Conservation (phyloP, 805 yeast species). For the Cyberlindnera maclurae region DNA sequence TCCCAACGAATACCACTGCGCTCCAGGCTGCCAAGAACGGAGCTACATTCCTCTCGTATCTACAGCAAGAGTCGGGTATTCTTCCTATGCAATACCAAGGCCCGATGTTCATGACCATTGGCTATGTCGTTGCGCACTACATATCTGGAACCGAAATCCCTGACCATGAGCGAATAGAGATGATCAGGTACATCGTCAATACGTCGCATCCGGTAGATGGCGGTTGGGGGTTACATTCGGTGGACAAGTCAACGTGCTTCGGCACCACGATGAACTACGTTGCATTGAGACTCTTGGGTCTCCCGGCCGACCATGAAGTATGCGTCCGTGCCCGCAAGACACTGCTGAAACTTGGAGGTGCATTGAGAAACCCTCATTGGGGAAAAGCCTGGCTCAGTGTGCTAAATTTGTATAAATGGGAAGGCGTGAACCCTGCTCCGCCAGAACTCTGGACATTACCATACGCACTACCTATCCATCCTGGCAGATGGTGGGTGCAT, state of each 20-base stretch:
- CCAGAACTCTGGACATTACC: constrained; percentile 92
- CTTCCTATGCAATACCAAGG: constrained; percentile 94
- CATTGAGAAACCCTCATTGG: constrained; percentile 91
- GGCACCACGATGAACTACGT: constrained; percentile 91
- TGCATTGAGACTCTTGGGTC: constrained; percentile 70
- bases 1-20: constrained; percentile 34
- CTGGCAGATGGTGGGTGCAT: constrained; percentile 99
- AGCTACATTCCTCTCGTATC: constrained; percentile 53
- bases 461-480: constrained; percentile 74
- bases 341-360: constrained; percentile 75
- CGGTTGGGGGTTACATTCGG: constrained; percentile 97
- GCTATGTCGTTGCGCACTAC: constrained; percentile 71
- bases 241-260: constrained; percentile 90
- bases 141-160: constrained; percentile 64
- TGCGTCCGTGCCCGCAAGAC: constrained; percentile 69
- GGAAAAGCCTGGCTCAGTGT: constrained; percentile 89
- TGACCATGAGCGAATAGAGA: constrained; percentile 55
- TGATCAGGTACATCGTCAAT: constrained; percentile 82
- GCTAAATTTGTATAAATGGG: constrained; percentile 82
- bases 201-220: constrained; percentile 96
- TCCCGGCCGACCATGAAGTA: constrained; percentile 67
- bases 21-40: constrained; percentile 65
- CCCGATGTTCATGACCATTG: constrained; percentile 95
- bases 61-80: constrained; percentile 73
- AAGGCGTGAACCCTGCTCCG: constrained; percentile 97